Base-by-base conservation (phyloP, 2,329 filamentous ascomycete species). In the Fusarium annulatum region DNA sequence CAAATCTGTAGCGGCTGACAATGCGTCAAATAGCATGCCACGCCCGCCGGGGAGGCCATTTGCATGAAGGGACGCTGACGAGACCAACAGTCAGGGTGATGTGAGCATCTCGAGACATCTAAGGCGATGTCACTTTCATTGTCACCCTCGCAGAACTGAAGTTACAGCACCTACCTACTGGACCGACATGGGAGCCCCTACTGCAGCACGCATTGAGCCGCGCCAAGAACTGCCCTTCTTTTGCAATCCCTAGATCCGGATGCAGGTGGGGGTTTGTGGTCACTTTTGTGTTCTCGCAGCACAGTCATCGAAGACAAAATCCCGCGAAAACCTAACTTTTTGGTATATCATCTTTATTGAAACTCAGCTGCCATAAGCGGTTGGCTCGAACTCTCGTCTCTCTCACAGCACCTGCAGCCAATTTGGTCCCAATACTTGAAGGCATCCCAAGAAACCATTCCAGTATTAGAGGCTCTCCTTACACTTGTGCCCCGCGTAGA, bases 161-260 rank as follows among this genome's bases (percentile, higher is more conserved):
- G 30, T 52, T 23, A 21, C 45, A 28, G 26, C 28, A 28, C 34
- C 26, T 28, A 33, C 30, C 30, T 33, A 38, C 34, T 63, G 53
- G 18, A 38, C 34, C 38, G 51, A 63, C 56, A 53, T 68, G 42
- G 65, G 64, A 58, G 41, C 36, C 59, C 60, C 42, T 62, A 62
- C 63, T 48, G 48, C 57, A 59, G 43, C 36, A 53, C 49, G 59
- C 63, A 68, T 66, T 58, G 58, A 73, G 71, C 71, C 67, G 67
- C 71, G 67, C 67, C 71, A 73, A 73, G 71, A 59, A 53, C 56
- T 52, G 63, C 70, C 62, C 62, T 66, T 65, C 33, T 55, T 45
- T 36, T 36, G 42, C 59, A 67, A 68, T 63, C 56, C n/a, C 45
- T 65, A 67, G 74, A 78, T 73, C 63, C 67, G 69, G 70, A 75